phyloP scores from a whole-genome alignment of 2,329 filamentous ascomycete genomes.

The Verticillium klebahnii region DNA sequence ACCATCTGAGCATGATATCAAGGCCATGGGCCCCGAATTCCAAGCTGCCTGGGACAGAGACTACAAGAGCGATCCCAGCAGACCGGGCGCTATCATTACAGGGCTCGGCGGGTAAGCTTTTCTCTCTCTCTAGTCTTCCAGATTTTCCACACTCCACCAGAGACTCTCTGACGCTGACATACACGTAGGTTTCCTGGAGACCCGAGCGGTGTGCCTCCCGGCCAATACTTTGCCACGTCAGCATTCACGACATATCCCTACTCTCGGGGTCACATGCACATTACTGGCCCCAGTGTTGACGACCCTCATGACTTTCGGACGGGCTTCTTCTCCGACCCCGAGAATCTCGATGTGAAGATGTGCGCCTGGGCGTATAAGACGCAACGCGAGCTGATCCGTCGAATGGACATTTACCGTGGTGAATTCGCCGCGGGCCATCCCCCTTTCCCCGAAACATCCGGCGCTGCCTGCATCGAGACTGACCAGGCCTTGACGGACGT shows the following conservation, averaged over 20 bases:
- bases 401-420: conserved; percentile 46
- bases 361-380: conserved; percentile 62
- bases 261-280: conserved; percentile 58
- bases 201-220: conserved; percentile 25
- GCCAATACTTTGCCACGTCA: conserved; percentile 48
- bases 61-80: conserved; percentile 36
- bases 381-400: conserved; percentile 53
- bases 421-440: conserved; percentile 36
- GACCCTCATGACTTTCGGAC: conserved; percentile 51
- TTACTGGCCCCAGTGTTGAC: conserved; percentile 36
- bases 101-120: conserved; percentile 25
- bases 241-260: conserved; percentile 56
- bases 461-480: conserved; percentile 25
- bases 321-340: conserved; percentile 48
- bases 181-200: conserved; percentile 33
- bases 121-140: conserved; percentile 3
- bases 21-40: conserved; percentile 47
- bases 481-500: conserved; percentile 19
- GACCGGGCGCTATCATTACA: conserved; percentile 41
- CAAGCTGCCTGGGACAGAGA: conserved; percentile 49
- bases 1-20: conserved; percentile 47
- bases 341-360: conserved; percentile 49
- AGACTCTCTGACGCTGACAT: too few species aligned
- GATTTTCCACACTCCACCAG: neutral
- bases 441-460: conserved; percentile 32